Evolutionary conservation across 306 rosid species (phyloP).

Genomic region (Albizia julibrissin): DNA sequence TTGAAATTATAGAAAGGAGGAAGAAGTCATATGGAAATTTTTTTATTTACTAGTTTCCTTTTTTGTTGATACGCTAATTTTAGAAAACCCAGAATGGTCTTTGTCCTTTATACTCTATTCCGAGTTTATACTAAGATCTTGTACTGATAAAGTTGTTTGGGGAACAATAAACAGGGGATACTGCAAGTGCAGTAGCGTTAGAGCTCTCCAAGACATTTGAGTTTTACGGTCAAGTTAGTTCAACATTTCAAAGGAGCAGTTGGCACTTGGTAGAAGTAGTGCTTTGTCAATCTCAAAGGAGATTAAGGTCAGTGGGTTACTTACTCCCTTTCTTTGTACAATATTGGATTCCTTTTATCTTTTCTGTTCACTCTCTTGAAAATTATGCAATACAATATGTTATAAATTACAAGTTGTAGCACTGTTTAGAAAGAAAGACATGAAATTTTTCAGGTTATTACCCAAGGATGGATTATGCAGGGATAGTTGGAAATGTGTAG

Average conservation of each 20-base stretch:
- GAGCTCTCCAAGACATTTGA: background rate
- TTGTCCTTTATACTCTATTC: background rate
- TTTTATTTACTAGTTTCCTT: background rate
- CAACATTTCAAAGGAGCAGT: slow-evolving; percentile 23
- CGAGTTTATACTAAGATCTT: background rate
- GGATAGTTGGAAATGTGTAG: too few species aligned
- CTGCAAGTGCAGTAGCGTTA: too few species aligned
- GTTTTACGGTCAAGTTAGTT: background rate
- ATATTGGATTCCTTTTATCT: slow-evolving; percentile 43
- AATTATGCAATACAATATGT: background rate
- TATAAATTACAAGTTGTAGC: too few species aligned
- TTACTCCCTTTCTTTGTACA: slow-evolving; percentile 39
- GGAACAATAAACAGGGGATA: slow-evolving; percentile 59
- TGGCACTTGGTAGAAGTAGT: slow-evolving; percentile 32
- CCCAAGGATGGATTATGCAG: too few species aligned
- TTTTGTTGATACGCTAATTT: background rate
- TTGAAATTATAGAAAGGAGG: background rate
- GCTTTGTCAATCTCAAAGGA: slow-evolving; percentile 44
- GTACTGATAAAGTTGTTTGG: background rate
- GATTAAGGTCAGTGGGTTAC: slow-evolving; percentile 43
- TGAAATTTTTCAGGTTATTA: too few species aligned
- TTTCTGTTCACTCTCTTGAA: slow-evolving; percentile 25
- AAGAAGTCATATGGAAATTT: background rate
- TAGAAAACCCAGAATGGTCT: background rate
- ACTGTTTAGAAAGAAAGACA: too few species aligned